Base-by-base conservation (phyloP, 2,329 filamentous ascomycete species). In the Ophiosphaerella narmari region DNA sequence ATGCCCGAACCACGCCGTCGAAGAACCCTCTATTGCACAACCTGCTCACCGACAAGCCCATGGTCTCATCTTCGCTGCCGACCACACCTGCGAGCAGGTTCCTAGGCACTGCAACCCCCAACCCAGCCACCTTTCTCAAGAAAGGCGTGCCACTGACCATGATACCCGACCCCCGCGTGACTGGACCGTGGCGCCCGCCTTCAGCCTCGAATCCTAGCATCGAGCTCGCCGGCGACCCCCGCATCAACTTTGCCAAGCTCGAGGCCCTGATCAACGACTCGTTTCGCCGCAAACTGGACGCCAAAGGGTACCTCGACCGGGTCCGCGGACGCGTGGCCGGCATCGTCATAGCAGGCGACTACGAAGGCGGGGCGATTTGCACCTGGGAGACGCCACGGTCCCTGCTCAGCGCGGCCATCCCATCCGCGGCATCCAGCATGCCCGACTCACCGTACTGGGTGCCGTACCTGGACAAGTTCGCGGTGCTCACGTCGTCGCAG, bases 381-480 rank as follows among this genome's bases (percentile, higher is more conserved):
- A 99, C 94, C 0, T 99, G 94, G 94, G 94, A 99, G 75, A 81
- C 81, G 29, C 91, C 92, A 0, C 48, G 81, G 78, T 0, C 84
- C 79, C 0, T 75, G 84, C 16, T 75, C 77, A 39, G 46, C 14
- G 34, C 40, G 3, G 11, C 38, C 31, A 24, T 13, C 8, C 45
- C 51, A 9, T 21, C 21, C 14, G 5, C 14, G 1, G 23, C 41
- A 2, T 46, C 58, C 9, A 12, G 9, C 5, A 42, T 39, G 5
- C 45, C 39, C 16, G 80, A 84, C 44, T 80, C 80, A 1, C 82
- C 89, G 59, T 54, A 67, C 29, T 71, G 66, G 60, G 89, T 99
- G 0, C 94, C 94, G 0, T 99, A 99, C 70, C 81, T 99, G 26
- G 94, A 99, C 74, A 99, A 99, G 71, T 97, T 99, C 68, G 94